Evolutionary conservation across 2,329 filamentous ascomycete genomes (phyloP), one percentile per base, ranked within the genome.

Genomic region (Lasiodiplodia theobromae): DNA sequence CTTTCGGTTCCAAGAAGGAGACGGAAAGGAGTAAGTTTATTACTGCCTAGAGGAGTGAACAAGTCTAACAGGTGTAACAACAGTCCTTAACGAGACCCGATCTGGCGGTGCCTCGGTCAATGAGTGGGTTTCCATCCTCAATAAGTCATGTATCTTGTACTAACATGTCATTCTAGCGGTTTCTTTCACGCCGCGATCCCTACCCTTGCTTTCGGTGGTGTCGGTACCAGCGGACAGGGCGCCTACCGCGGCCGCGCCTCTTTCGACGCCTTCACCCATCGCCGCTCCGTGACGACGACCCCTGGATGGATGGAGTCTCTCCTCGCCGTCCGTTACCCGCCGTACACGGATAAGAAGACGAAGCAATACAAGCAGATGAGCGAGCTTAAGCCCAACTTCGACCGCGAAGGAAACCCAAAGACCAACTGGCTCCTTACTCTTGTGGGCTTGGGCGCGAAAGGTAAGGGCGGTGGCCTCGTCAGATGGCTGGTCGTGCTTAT

Each of bases 1-100:
- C 92, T 6, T 98, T 98, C 80, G 95, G 94, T 67, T 91, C 86
- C 71, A 92, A 93, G 74, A 84, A 84, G 3, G 95, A 97, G 77
- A 92, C 91, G 56, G 85, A 91, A 37, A 91, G 91, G 77, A 84
- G 91, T 92, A 83, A 74, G 85, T 76, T 8, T n/a, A 47, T 47
- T 18, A 18, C n/a, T 51, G 52, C 58, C 25, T 40, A 2, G 2
- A 25, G n/a, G 25, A 38, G n/a, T 54, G 23, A 4, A 2, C 28
- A 44, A 49, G 8, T n/a, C 58, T 63, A n/a, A 63, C 25, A 49
- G 3, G 2, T 12, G 23, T 8, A 31, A 28, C 3, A 28, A n/a
- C 31, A 75, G 80, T 86, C 52, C 80, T 86, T 44, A 74, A 76
- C 7, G 77, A 83, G 69, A 85, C 83, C 2, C 82, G 83, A 56